Evolutionary conservation across 495 filamentous ascomycete species (phyloP).

Genomic region (Penicillium macrosclerotiorum): DNA sequence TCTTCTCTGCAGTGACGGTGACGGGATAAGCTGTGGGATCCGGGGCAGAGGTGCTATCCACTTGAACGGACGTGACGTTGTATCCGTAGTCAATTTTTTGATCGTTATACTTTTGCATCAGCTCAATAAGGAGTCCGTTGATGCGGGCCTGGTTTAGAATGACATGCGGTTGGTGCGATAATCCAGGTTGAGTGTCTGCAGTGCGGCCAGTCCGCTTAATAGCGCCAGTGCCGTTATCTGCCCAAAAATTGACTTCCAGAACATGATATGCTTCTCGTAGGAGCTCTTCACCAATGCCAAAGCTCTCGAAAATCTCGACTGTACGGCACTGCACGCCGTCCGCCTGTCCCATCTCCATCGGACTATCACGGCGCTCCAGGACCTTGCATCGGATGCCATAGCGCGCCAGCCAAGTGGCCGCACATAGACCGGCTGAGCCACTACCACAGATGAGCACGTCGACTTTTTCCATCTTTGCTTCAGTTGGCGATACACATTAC

Average conservation of each 20-base stretch:
- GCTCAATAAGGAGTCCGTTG: constrained; percentile 59
- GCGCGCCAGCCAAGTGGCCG: constrained; percentile 64
- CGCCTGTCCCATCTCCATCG: constrained; percentile 68
- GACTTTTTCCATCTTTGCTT: constrained; percentile 27
- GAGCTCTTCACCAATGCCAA: constrained; percentile 67
- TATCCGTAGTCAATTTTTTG: constrained; percentile 61
- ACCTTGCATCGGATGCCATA: constrained; percentile 60
- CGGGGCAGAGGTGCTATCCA: constrained; percentile 41
- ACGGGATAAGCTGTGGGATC: constrained; percentile 52
- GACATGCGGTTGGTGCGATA: constrained; percentile 70
- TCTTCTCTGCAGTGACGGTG: constrained; percentile 49
- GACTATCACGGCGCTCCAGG: constrained; percentile 59
- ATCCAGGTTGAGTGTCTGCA: constrained; percentile 59
- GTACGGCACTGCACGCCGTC: constrained; percentile 80
- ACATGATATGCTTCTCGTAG: constrained; percentile 72
- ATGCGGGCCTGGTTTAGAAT: constrained; percentile 76
- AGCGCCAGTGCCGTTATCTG: constrained; percentile 32
- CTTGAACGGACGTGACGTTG: constrained; percentile 51
- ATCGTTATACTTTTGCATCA: constrained; percentile 43
- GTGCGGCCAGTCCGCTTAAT: constrained; percentile 55
- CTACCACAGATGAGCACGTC: constrained; percentile 64
- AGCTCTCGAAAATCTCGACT: constrained; percentile 77
- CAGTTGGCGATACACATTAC: not conserved
- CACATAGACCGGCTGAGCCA: constrained; percentile 68
- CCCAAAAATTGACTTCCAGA: constrained; percentile 67